Base-by-base conservation (phyloP, 352 stramenopile genomes). In the Globisporangium abappressorium region DNA sequence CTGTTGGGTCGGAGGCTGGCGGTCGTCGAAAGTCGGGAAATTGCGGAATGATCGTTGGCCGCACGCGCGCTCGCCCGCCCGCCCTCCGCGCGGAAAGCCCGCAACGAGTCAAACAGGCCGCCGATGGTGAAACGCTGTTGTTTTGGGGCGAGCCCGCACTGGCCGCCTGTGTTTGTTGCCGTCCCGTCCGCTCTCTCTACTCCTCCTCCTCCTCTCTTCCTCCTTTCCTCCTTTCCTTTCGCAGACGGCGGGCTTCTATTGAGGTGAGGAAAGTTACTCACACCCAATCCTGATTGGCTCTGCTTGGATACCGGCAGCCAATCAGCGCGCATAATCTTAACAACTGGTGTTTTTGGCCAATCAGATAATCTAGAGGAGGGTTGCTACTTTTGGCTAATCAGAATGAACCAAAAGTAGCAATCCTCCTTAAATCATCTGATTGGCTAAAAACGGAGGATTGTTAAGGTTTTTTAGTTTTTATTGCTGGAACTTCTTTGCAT, bases 21-120 rank as follows among this genome's bases (percentile, higher is more conserved):
- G 55, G 74, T 78, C 70, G 70, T 68, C 70, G 62, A 78, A 65
- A 71, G 72, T 79, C 76, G 75, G 78, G 78, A 85, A 89, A 87
- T 87, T 89, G 80, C 76, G 77, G 80, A 89, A 87, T 89, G 80
- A 77, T 72, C 71, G 51, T 49, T 62, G 20, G 36, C 22, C 12
- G 34, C 55, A n/a, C 53, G n/a, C 43, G 33, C 12, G 57, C 26
- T 7, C 28, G 59, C 28, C 28, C 24, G 26, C 11, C 6, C n/a
- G 20, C 9, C 22, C 18, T 15, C 14, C 11, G 41, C 24, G 18
- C 6, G 38, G 26, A 55, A 41, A 47, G 61, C 38, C 11, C 6
- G 38, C 43, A 55, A 26, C 59, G 61, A 66, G 38, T 64, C 58
- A 55, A 64, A 64, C 24, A 46, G 14, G n/a, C 43, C 18, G 43